Percentiles rank a stretch among this genome's conserved stretches.
These are phyloP conservation scores for Chaetomium sp. DNA, from an alignment of 2,329 filamentous ascomycete genomes.

Conservation along the genomic window DNA sequence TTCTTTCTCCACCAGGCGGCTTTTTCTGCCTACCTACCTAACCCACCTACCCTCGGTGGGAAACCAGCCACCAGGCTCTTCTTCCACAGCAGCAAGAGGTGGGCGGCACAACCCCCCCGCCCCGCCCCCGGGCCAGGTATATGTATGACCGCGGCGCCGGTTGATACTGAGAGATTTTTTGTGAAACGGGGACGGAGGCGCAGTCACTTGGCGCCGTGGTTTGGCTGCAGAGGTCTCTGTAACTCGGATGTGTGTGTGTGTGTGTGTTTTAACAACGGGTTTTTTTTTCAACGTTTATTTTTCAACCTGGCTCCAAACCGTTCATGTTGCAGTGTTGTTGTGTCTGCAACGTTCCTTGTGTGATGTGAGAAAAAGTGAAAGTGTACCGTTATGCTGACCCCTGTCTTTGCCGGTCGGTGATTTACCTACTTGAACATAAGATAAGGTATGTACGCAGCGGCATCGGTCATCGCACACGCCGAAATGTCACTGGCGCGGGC, in stretches of 20 bases:
- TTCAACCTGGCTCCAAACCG: background rate
- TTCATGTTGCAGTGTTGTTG: background rate
- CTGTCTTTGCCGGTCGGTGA: background rate
- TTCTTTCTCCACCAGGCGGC: background rate
- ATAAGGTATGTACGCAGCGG: no score
- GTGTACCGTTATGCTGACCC: background rate
- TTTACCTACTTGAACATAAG: no score
- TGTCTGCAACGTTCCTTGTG: background rate
- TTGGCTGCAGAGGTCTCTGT: background rate
- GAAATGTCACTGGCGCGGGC: background rate
- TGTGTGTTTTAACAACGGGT: background rate
- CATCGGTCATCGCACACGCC: no score
- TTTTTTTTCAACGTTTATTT: background rate
- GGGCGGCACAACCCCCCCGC: no score
- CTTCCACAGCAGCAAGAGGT: background rate
- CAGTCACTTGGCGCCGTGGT: background rate
- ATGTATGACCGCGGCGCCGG: background rate
- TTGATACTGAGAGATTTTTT: background rate
- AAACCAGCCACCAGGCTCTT: no score
- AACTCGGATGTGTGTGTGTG: background rate
- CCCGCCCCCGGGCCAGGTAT: background rate
- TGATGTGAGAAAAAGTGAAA: background rate
- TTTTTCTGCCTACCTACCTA: no score
- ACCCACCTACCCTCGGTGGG: background rate
- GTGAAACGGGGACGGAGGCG: constrained; percentile 6